Percentiles rank a stretch among this genome's conserved stretches.
Conservation (phyloP, 345 rosid species). For the Gossypium rotundifolium region DNA sequence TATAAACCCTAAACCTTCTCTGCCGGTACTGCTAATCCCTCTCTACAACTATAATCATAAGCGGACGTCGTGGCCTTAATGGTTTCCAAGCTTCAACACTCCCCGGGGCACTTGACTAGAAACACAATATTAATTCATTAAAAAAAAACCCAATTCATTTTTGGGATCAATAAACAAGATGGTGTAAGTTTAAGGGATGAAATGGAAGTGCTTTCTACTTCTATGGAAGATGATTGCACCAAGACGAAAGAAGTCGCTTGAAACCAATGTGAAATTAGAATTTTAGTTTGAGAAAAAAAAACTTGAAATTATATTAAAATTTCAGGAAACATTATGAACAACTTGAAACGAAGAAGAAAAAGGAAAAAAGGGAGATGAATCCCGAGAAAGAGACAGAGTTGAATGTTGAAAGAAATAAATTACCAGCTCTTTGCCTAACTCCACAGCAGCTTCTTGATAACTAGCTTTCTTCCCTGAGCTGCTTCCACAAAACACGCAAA, state of each 20-base stretch:
- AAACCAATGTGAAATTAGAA: neutral
- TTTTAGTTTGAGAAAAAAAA: neutral
- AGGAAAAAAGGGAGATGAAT: too few relatives aligned
- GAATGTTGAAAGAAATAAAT: neutral
- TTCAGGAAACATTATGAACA: neutral
- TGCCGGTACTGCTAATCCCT: constrained; percentile 9
- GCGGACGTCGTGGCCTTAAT: constrained; percentile 42
- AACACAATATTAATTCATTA: neutral
- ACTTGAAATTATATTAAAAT: neutral
- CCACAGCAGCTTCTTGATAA: constrained; percentile 81
- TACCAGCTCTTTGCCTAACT: constrained; percentile 81
- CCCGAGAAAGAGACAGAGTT: neutral
- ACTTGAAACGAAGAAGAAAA: neutral
- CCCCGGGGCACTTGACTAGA: constrained; percentile 8
- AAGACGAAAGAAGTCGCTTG: neutral
- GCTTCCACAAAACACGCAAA: constrained; percentile 91
- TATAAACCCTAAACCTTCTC: constrained; percentile 46
- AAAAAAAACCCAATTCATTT: neutral
- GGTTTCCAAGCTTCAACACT: constrained; percentile 25
- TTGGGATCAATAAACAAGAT: neutral
- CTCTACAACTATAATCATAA: constrained; percentile 36
- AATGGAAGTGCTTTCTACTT: neutral
- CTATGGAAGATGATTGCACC: neutral
- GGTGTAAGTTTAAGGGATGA: neutral
- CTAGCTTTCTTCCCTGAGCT: constrained; percentile 69